Evolutionary conservation across 2,329 filamentous ascomycete genomes (phyloP).

Genomic region (Scolecobasidium constrictum): DNA sequence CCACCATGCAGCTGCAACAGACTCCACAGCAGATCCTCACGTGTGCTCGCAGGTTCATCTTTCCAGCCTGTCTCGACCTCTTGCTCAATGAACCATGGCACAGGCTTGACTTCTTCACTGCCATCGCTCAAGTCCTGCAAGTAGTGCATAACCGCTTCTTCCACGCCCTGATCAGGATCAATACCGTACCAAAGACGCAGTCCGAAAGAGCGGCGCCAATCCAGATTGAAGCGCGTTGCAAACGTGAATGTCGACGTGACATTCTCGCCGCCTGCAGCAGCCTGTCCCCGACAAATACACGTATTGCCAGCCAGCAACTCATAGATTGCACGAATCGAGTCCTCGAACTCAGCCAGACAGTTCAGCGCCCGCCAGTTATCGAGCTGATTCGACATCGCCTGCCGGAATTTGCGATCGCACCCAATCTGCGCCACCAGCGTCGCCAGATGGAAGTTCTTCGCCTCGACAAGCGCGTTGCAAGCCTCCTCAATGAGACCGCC

Average conservation of each 20-base stretch:
- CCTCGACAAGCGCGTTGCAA: slow-evolving; percentile 65
- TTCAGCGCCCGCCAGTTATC: slow-evolving; percentile 75
- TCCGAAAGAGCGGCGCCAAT: slow-evolving; percentile 91
- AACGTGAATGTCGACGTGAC: slow-evolving; percentile 70
- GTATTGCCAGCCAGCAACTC: slow-evolving; percentile 82
- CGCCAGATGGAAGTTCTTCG: slow-evolving; percentile 72
- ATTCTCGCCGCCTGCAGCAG: slow-evolving; percentile 57
- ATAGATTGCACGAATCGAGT: slow-evolving; percentile 77
- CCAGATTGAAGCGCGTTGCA: slow-evolving; percentile 70
- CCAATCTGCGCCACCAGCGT: slow-evolving; percentile 77
- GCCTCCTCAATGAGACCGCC: slow-evolving; percentile 72
- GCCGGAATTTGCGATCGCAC: slow-evolving; percentile 53
- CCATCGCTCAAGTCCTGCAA: slow-evolving; percentile 61
- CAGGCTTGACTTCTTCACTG: slow-evolving; percentile 56
- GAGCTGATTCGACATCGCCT: slow-evolving; percentile 70
- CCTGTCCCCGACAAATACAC: slow-evolving; percentile 70
- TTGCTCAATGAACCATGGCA: slow-evolving; percentile 59
- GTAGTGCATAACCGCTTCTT: slow-evolving; percentile 63
- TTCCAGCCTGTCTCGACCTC: slow-evolving; percentile 49
- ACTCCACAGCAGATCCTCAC: slow-evolving; percentile 78
- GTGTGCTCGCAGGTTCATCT: slow-evolving; percentile 44
- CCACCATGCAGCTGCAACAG: slow-evolving; percentile 66
- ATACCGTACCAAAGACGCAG: slow-evolving; percentile 84
- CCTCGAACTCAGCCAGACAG: slow-evolving; percentile 76
- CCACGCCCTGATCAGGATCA: slow-evolving; percentile 55